A percentile compares a stretch with the other conserved stretches of the same genome.
Conservation (phyloP, 164 flowering plant species). For the Umbilicus rupestris region DNA sequence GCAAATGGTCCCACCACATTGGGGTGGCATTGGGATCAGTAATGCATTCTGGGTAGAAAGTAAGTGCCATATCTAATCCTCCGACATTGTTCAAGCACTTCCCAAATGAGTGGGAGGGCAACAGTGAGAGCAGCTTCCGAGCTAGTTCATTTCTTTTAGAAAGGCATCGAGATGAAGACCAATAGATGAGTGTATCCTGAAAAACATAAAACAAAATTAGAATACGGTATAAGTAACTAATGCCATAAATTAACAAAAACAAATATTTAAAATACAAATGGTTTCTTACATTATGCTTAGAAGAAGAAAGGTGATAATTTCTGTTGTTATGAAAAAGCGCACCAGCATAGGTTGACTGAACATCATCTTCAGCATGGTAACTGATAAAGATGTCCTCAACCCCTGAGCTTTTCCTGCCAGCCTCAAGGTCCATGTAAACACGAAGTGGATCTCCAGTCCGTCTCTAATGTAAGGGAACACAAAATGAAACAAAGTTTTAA, state of each 20-base stretch:
- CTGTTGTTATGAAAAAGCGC: slow-evolving; percentile 83
- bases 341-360: slow-evolving; percentile 97
- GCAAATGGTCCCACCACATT: slow-evolving; percentile 97
- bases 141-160: slow-evolving; percentile 69
- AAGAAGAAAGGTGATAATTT: slow-evolving; percentile 60
- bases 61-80: slow-evolving; percentile 69
- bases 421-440: slow-evolving; percentile 96
- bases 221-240: background rate
- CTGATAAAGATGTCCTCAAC: slow-evolving; percentile 77
- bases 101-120: slow-evolving; percentile 91
- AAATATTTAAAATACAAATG: background rate
- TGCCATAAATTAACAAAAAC: background rate
- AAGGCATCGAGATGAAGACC: slow-evolving; percentile 98
- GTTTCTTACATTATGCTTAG: slow-evolving; percentile 61
- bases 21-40: slow-evolving; percentile 35
- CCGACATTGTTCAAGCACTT: slow-evolving; percentile 97
- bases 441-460: slow-evolving; percentile 81
- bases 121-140: slow-evolving; percentile 43
- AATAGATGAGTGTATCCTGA: slow-evolving; percentile 84
- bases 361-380: slow-evolving; percentile 95
- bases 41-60: slow-evolving; percentile 65
- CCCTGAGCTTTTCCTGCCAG: slow-evolving; percentile 78
- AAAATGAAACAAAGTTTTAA: background rate
- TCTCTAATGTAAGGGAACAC: slow-evolving; percentile 36
- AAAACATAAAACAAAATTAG: background rate